phyloP scores from a whole-genome alignment of 2,329 filamentous ascomycete species.

The Neurospora sp. region DNA sequence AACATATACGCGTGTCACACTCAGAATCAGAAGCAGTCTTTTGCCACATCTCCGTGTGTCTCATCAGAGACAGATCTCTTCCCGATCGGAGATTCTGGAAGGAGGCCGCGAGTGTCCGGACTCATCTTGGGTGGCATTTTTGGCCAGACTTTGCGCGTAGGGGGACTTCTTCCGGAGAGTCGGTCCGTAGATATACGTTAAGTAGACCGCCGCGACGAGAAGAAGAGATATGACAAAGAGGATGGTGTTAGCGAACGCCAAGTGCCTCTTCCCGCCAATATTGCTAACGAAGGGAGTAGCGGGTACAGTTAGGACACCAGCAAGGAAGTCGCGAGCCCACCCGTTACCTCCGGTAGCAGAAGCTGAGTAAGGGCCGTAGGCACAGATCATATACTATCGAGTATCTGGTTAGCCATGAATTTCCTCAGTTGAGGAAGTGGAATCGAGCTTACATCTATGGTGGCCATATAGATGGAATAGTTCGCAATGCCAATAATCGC shows the following conservation, averaged over 20 bases:
- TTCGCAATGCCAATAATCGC: constrained; percentile 64
- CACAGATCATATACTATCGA: constrained; percentile 67
- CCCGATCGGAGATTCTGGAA: neutral
- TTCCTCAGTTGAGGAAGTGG: neutral
- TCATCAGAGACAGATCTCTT: neutral
- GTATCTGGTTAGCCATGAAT: constrained; percentile 52
- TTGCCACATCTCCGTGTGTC: neutral
- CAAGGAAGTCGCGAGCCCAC: constrained; percentile 63
- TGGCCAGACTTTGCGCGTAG: constrained; percentile 53
- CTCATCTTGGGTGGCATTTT: constrained; percentile 4
- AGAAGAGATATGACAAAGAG: constrained; percentile 52
- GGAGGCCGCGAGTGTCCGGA: constrained; percentile 4
- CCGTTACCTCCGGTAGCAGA: constrained; percentile 70
- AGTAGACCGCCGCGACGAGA: constrained; percentile 53
- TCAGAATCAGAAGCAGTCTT: neutral
- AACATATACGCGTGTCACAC: no score
- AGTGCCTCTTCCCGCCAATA: constrained; percentile 41
- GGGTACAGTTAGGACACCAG: constrained; percentile 60
- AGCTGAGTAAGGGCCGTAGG: constrained; percentile 63
- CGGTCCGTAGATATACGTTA: constrained; percentile 58
- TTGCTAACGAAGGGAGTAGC: constrained; percentile 55
- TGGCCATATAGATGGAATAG: constrained; percentile 66
- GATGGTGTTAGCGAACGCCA: constrained; percentile 54
- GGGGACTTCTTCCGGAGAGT: constrained; percentile 48
- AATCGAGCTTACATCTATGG: constrained; percentile 21